Percentiles rank a stretch among this genome's conserved stretches.
phyloP scores from a whole-genome alignment of 2,329 filamentous ascomycete species.

The Penicillium sp. region DNA sequence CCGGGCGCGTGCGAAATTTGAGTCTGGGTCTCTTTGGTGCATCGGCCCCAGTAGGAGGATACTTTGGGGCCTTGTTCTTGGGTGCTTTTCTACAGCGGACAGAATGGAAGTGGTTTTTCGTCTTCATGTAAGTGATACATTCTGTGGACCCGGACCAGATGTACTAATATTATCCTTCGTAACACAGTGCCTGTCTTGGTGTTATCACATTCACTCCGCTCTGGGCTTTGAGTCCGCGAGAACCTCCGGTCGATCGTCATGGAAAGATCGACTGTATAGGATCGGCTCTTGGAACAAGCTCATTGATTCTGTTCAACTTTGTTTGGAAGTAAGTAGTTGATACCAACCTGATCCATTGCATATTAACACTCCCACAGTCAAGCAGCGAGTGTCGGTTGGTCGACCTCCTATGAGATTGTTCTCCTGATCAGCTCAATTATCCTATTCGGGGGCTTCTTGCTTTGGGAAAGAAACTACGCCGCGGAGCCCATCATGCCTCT shows the following conservation, averaged over 20 bases:
- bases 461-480: constrained; percentile 46
- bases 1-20: constrained; percentile 48
- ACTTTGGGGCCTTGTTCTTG: constrained; percentile 43
- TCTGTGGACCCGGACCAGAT: too few species aligned
- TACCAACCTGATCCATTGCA: neutral
- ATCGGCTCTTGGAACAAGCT: constrained; percentile 38
- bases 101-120: constrained; percentile 45
- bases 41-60: constrained; percentile 48
- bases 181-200: constrained; percentile 23
- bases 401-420: constrained; percentile 42
- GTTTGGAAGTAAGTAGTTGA: constrained; percentile 49
- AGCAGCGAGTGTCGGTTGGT: constrained; percentile 50
- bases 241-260: constrained; percentile 34
- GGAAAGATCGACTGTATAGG: constrained; percentile 45
- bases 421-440: constrained; percentile 39
- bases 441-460: constrained; percentile 33
- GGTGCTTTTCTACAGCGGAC: constrained; percentile 39
- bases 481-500: constrained; percentile 48
- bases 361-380: constrained; percentile 23
- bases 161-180: neutral
- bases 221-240: constrained; percentile 28
- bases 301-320: constrained; percentile 52
- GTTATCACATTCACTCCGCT: constrained; percentile 23
- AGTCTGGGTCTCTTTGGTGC: constrained; percentile 50
- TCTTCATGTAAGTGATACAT: constrained; percentile 33